Evolutionary conservation across 2,329 filamentous ascomycete genomes (phyloP).

Genomic region (Scedosporium boydii): DNA sequence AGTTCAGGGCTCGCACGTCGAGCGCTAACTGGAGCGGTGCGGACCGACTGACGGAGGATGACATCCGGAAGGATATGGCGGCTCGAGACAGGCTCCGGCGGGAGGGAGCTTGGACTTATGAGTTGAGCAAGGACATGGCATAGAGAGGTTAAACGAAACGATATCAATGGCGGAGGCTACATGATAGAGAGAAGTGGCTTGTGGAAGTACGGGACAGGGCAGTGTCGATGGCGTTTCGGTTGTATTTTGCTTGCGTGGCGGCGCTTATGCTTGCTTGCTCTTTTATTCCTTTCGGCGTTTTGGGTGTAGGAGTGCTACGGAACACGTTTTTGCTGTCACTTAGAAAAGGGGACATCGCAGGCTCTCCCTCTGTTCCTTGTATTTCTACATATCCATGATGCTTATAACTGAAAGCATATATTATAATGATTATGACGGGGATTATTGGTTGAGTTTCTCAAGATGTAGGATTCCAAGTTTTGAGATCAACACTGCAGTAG

Average conservation of each 20-base stretch:
- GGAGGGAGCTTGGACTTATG: slow-evolving; percentile 80
- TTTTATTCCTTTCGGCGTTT: neutral
- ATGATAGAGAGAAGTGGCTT: no score
- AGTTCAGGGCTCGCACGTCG: slow-evolving; percentile 83
- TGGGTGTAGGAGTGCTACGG: neutral
- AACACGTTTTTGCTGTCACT: neutral
- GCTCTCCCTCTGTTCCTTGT: neutral
- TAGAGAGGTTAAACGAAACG: neutral
- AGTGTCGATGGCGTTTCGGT: no score
- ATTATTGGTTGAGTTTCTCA: neutral
- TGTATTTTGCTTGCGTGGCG: no score
- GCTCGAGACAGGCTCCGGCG: slow-evolving; percentile 69
- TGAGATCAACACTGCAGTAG: no score
- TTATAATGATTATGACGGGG: neutral
- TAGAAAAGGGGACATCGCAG: neutral
- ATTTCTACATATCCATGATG: neutral
- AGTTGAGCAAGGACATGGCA: slow-evolving; percentile 36
- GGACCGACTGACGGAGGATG: slow-evolving; percentile 78
- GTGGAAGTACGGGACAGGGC: no score
- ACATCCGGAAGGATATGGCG: slow-evolving; percentile 70
- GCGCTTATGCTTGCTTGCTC: no score
- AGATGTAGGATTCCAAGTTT: neutral
- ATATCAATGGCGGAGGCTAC: neutral
- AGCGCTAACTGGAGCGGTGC: slow-evolving; percentile 88
- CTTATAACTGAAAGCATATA: neutral